phyloP scores from a whole-genome alignment of 2,329 filamentous ascomycete genomes.

The Aspergillus neoniger region DNA sequence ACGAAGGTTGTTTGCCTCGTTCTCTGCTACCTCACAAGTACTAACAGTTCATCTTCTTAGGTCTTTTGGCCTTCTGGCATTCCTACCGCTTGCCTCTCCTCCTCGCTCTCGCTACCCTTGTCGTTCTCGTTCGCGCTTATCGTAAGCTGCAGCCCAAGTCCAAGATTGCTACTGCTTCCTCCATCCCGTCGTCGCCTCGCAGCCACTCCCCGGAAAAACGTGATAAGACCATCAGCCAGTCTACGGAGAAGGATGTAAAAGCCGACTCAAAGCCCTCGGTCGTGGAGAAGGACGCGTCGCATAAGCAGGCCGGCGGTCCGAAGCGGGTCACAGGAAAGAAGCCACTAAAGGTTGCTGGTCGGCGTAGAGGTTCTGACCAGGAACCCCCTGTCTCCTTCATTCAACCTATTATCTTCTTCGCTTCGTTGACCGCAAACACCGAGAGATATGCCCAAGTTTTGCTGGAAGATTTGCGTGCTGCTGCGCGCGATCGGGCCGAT shows the following conservation, averaged over 20 bases:
- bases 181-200: constrained; percentile 35
- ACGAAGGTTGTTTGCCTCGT: constrained; percentile 11
- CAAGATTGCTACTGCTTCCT: constrained; percentile 32
- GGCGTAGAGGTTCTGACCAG: constrained; percentile 22
- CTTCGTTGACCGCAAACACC: constrained; percentile 81
- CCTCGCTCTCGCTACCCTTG: constrained; percentile 38
- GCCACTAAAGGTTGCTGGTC: constrained; percentile 30
- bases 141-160: constrained; percentile 26
- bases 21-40: not conserved
- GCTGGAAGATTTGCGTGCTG: constrained; percentile 55
- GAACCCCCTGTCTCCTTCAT: constrained; percentile 31
- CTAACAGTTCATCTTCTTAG: constrained; percentile 24
- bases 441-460: constrained; percentile 70
- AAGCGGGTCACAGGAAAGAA: constrained; percentile 40
- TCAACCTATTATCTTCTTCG: constrained; percentile 82
- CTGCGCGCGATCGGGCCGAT: constrained; percentile 32
- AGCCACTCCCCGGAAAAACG: constrained; percentile 29
- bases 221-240: constrained; percentile 13
- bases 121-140: constrained; percentile 35
- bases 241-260: not conserved
- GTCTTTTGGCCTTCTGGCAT: constrained; percentile 50
- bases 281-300: constrained; percentile 4
- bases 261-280: constrained; percentile 4
- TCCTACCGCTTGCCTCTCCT: constrained; percentile 49
- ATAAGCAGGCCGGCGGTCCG: constrained; percentile 33